phyloP scores from a whole-genome alignment of 192 early-diverging fungal genomes.

The Linnemannia zychae region DNA sequence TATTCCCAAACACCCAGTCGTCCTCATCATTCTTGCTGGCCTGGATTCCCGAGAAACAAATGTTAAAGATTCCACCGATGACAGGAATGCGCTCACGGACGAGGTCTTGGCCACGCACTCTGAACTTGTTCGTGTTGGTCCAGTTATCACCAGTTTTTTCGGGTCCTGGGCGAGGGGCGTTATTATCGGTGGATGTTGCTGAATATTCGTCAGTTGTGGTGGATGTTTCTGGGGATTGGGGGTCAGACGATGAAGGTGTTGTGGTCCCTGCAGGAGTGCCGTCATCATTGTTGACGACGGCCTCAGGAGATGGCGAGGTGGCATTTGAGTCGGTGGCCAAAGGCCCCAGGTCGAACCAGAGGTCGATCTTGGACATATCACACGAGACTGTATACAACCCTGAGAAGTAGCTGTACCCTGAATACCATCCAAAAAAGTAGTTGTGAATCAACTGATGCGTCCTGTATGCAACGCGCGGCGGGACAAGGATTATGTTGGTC shows the following conservation, averaged over 20 bases:
- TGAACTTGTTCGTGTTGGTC: constrained; percentile 12
- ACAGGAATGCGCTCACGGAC: constrained; percentile 27
- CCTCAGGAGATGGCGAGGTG: not conserved
- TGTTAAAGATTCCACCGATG: constrained; percentile 9
- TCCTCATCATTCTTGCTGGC: constrained; percentile 23
- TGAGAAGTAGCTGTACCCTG: constrained; percentile 15
- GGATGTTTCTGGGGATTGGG: not conserved
- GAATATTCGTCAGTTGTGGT: not conserved
- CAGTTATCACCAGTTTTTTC: not conserved
- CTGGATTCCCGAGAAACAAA: constrained; percentile 28
- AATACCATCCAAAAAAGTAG: constrained; percentile 23
- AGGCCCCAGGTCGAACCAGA: constrained; percentile 22
- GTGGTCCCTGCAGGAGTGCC: not conserved
- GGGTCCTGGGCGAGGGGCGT: too few relatives aligned
- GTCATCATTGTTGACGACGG: not conserved
- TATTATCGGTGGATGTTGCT: not conserved
- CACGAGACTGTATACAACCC: constrained; percentile 28
- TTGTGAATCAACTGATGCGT: constrained; percentile 27
- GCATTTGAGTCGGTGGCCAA: not conserved
- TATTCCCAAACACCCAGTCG: constrained; percentile 33
- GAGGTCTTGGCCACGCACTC: constrained; percentile 22
- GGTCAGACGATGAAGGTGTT: not conserved
- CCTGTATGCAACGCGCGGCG: constrained; percentile 8
- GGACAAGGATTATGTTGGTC: constrained; percentile 26
- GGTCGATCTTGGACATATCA: constrained; percentile 5